These are phyloP conservation scores for Trichosporon coremiiforme DNA, from an alignment of 1,284 basidiomycete species.

Conservation along the genomic window DNA sequence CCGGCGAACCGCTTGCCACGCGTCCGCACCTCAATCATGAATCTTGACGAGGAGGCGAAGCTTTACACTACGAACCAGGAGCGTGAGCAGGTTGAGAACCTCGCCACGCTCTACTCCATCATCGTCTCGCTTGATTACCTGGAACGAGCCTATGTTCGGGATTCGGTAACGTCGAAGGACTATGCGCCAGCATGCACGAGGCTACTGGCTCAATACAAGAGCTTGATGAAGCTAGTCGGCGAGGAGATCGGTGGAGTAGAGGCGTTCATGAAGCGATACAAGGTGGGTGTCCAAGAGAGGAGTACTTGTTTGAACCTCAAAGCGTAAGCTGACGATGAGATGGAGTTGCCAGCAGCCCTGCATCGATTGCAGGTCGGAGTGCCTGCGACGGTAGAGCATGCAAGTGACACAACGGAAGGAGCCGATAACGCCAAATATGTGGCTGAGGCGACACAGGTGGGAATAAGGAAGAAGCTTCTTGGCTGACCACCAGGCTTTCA, in stretches of 20 bases:
- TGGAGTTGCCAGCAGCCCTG: slow-evolving; percentile 91
- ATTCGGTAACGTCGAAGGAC: slow-evolving; percentile 86
- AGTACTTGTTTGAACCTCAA: too few relatives aligned
- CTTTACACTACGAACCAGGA: slow-evolving; percentile 86
- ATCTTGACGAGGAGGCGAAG: slow-evolving; percentile 84
- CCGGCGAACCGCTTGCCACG: background rate
- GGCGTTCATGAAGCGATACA: slow-evolving; percentile 86
- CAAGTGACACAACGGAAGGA: slow-evolving; percentile 68
- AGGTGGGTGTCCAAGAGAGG: slow-evolving; percentile 61
- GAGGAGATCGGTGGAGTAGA: slow-evolving; percentile 81
- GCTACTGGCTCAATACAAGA: slow-evolving; percentile 93
- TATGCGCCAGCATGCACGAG: slow-evolving; percentile 95
- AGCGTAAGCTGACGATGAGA: slow-evolving; percentile 59
- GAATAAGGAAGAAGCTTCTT: slow-evolving; percentile 31
- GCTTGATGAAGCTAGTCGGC: slow-evolving; percentile 87
- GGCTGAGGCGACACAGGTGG: slow-evolving; percentile 94
- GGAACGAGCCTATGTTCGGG: slow-evolving; percentile 91
- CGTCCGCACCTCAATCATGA: slow-evolving; percentile 37
- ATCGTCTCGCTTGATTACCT: slow-evolving; percentile 91
- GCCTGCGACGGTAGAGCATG: slow-evolving; percentile 93
- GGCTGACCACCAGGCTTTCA: slow-evolving; percentile 71
- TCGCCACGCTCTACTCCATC: slow-evolving; percentile 88
- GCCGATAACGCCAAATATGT: slow-evolving; percentile 94
- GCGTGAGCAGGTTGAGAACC: slow-evolving; percentile 82
- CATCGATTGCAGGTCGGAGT: slow-evolving; percentile 90